A percentile compares a stretch with the other conserved stretches of the same genome.
Conservation (phyloP, 331 rosid species). For the Ulmus americana region DNA sequence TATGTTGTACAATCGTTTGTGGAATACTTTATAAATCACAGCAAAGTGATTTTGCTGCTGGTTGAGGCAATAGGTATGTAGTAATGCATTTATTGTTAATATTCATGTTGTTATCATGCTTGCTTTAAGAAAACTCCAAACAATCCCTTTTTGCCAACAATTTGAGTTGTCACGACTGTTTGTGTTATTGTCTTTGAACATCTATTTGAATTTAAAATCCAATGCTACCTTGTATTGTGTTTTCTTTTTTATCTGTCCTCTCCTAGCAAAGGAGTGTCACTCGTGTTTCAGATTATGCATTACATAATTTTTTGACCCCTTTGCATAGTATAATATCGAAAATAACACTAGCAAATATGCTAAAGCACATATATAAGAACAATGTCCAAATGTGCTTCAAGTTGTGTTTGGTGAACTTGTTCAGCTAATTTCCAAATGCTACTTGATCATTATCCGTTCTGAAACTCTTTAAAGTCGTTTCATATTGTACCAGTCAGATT, state of each 20-base stretch:
- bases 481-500: not conserved
- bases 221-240: not conserved
- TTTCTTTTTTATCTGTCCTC: not conserved
- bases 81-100: conserved; percentile 3
- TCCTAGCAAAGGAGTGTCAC: not conserved
- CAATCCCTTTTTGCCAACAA: not conserved
- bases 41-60: conserved; percentile 56
- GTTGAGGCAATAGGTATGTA: conserved; percentile 81
- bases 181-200: not conserved
- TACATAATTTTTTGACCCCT: not conserved
- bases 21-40: conserved; percentile 46
- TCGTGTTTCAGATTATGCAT: not conserved
- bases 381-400: not conserved
- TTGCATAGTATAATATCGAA: not conserved
- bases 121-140: not conserved
- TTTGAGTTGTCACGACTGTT: not conserved
- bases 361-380: not conserved
- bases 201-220: not conserved
- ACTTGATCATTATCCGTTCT: not conserved
- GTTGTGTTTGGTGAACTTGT: not conserved
- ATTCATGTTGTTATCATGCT: conserved; percentile 11
- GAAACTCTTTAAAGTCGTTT: not conserved
- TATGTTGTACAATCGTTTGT: conserved; percentile 42
- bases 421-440: not conserved
- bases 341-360: not conserved